phyloP scores from a whole-genome alignment of 768 basidiomycete genomes.

The Termitomyces bulborhizus region DNA sequence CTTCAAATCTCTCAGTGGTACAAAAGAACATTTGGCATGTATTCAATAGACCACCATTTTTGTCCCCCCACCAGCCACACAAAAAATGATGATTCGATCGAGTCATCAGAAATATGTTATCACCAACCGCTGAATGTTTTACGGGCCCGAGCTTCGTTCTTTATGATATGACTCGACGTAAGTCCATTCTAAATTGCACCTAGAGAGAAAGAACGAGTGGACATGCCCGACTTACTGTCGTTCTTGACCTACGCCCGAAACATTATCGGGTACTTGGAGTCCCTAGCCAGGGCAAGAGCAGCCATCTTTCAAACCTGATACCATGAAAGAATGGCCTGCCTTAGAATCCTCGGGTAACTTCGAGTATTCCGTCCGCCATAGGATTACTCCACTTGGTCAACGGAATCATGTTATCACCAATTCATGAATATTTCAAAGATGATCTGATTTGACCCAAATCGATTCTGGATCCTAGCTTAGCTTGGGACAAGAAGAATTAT shows the following conservation, averaged over 20 bases:
- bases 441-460: neutral
- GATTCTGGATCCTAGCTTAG: neutral
- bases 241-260: neutral
- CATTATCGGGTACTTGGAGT: too few species aligned
- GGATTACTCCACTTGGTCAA: neutral
- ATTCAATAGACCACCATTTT: neutral
- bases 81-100: neutral
- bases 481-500: neutral
- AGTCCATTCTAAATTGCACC: neutral
- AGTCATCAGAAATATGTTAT: neutral
- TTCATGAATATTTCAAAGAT: neutral
- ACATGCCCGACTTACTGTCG: neutral
- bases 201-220: too few species aligned
- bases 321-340: too few species aligned
- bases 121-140: neutral
- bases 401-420: neutral
- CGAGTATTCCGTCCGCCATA: too few species aligned
- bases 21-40: neutral
- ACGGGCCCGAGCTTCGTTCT: neutral
- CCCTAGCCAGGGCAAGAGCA: too few species aligned
- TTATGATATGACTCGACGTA: too few species aligned
- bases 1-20: neutral
- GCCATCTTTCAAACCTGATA: too few species aligned
- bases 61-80: too few species aligned
- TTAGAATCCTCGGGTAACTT: neutral